A percentile compares a stretch with the other conserved stretches of the same genome.
These are phyloP conservation scores for Pelagophyceae sp. DNA, from an alignment of 352 stramenopile species.

Conservation along the genomic window DNA sequence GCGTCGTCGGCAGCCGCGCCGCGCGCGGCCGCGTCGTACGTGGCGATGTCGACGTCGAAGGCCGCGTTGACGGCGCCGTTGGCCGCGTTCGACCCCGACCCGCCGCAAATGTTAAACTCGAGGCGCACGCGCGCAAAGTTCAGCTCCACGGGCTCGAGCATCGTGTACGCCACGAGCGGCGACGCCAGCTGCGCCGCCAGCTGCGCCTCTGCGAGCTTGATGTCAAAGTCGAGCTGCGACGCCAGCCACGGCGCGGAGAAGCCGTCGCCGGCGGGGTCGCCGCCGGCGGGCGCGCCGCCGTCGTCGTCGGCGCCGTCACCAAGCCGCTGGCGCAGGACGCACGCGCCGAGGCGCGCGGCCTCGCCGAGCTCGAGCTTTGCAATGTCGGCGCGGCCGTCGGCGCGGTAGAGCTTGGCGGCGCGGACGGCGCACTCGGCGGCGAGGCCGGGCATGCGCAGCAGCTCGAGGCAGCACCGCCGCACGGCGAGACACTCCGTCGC, in stretches of 20 bases:
- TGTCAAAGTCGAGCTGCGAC: too few relatives aligned
- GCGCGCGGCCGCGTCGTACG: neutral
- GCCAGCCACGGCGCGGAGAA: neutral
- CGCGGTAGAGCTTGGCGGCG: neutral
- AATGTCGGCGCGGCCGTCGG: neutral
- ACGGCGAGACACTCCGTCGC: neutral
- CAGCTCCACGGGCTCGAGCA: conserved; percentile 11
- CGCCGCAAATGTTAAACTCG: neutral
- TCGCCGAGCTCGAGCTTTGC: neutral
- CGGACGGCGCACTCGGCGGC: neutral
- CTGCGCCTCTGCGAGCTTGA: neutral
- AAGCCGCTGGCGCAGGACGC: too few relatives aligned
- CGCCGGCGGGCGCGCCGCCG: neutral
- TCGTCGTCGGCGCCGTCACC: too few relatives aligned
- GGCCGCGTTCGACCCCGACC: neutral
- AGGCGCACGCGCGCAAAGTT: too few relatives aligned
- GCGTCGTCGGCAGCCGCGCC: neutral
- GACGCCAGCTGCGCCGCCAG: neutral
- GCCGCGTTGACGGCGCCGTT: neutral
- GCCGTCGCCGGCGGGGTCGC: neutral
- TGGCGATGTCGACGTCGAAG: neutral
- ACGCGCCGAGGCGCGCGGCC: neutral
- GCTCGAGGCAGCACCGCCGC: neutral
- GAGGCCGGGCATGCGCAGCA: neutral
- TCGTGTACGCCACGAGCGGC: neutral